These are phyloP conservation scores for Henckelia pumila DNA, from an alignment of 257 asterid species.

Conservation along the genomic window DNA sequence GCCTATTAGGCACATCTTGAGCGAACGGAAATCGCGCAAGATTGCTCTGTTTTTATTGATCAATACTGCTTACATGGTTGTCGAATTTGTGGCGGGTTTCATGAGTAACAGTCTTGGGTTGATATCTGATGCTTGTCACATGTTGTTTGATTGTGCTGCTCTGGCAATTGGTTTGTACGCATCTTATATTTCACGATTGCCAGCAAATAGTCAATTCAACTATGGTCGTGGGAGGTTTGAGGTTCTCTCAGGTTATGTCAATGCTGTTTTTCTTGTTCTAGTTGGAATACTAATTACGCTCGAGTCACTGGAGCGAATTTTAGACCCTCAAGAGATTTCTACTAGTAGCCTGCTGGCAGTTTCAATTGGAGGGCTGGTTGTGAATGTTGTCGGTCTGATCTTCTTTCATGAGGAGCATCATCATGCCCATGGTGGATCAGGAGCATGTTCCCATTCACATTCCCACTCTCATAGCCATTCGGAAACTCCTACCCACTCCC, in stretches of 20 bases:
- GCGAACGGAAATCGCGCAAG: constrained; percentile 88
- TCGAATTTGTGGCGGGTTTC: constrained; percentile 87
- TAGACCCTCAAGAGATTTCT: constrained; percentile 96
- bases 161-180: constrained; percentile 92
- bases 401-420: constrained; percentile 99
- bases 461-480: constrained; percentile 29
- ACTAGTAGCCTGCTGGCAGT: constrained; percentile 74
- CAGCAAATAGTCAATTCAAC: constrained; percentile 78
- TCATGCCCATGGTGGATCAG: constrained; percentile 95
- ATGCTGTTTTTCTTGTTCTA: constrained; percentile 87
- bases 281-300: constrained; percentile 84
- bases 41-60: constrained; percentile 86
- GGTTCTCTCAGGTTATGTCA: constrained; percentile 89
- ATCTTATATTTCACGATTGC: constrained; percentile 86
- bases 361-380: constrained; percentile 89
- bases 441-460: constrained; percentile 67
- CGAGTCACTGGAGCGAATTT: constrained; percentile 86
- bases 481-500: constrained; percentile 28
- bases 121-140: constrained; percentile 98
- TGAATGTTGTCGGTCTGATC: constrained; percentile 77
- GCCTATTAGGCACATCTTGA: constrained; percentile 74
- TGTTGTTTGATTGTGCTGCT: constrained; percentile 99
- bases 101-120: constrained; percentile 98
- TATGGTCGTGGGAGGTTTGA: constrained; percentile 98
- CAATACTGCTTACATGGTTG: constrained; percentile 90